A percentile compares a stretch with the other conserved stretches of the same genome.
These are phyloP conservation scores for Microascus cirrosus DNA, from an alignment of 2,329 filamentous ascomycete genomes.

Conservation along the genomic window DNA sequence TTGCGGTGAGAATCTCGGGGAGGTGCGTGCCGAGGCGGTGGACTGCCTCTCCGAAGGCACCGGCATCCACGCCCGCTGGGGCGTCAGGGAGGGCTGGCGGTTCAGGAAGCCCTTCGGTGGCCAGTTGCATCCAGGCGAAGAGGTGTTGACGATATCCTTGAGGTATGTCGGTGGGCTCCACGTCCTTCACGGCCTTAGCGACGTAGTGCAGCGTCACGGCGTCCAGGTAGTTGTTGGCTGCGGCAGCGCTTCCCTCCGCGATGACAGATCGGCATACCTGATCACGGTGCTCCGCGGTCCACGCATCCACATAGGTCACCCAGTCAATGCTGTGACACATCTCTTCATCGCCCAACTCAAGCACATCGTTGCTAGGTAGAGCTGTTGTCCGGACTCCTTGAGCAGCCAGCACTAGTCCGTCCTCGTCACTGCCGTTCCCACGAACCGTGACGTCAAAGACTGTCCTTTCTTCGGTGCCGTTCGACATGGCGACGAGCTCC, in stretches of 20 bases:
- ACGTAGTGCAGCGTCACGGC: background rate
- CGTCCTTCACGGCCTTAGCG: background rate
- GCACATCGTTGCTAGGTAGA: background rate
- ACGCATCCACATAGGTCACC: background rate
- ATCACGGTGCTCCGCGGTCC: background rate
- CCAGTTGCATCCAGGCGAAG: background rate
- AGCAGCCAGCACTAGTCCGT: background rate
- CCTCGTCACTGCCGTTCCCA: background rate
- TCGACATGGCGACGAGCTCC: background rate
- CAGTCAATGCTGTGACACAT: background rate
- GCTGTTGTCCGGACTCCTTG: background rate
- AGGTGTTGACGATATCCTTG: background rate
- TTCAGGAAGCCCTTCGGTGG: background rate
- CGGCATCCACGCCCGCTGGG: background rate
- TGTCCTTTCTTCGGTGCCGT: background rate
- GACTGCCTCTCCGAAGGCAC: background rate
- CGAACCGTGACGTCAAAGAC: background rate
- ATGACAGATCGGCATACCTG: background rate
- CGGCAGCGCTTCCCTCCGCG: background rate
- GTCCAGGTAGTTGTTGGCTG: background rate
- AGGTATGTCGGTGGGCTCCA: background rate
- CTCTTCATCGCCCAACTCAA: background rate
- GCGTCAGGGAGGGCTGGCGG: background rate
- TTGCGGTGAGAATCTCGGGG: constrained; percentile 17
- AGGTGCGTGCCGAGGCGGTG: constrained; percentile 6